A percentile compares a stretch with the other conserved stretches of the same genome.
phyloP scores from a whole-genome alignment of 2,329 filamentous ascomycete genomes.

The Botrytis byssoidea region DNA sequence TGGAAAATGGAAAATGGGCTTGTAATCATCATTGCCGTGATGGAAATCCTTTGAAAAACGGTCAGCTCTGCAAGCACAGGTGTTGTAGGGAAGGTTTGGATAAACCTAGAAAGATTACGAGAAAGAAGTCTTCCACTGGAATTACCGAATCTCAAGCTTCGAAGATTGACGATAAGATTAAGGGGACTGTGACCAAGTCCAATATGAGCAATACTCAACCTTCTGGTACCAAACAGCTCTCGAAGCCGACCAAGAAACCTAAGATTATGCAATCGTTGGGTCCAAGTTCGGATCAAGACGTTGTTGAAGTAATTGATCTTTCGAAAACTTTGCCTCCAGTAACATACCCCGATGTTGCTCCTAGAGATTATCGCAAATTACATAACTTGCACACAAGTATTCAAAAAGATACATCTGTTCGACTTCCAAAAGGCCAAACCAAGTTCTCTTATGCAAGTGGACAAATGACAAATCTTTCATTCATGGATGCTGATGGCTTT shows the following conservation, averaged over 20 bases:
- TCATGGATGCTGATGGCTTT: conserved; percentile 19
- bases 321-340: conserved; percentile 23
- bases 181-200: not conserved
- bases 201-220: not conserved
- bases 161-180: not conserved
- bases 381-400: conserved; percentile 37
- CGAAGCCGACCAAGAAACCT: not conserved
- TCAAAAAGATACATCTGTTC: conserved; percentile 29
- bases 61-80: conserved; percentile 61
- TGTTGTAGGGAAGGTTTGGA: conserved; percentile 72
- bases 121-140: conserved; percentile 22
- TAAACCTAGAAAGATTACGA: conserved; percentile 47
- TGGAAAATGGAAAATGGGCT: conserved; percentile 69
- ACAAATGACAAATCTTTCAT: conserved; percentile 29
- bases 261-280: not conserved
- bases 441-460: conserved; percentile 33
- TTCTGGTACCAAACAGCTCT: not conserved
- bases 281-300: conserved; percentile 1
- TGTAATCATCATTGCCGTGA: conserved; percentile 68
- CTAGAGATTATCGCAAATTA: conserved; percentile 35
- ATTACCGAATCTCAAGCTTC: not conserved
- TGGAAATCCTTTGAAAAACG: conserved; percentile 41
- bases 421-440: conserved; percentile 34
- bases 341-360: conserved; percentile 28
- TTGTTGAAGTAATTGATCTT: conserved; percentile 37